phyloP scores from a whole-genome alignment of 441 rosid species.

The Daphne laureola region DNA sequence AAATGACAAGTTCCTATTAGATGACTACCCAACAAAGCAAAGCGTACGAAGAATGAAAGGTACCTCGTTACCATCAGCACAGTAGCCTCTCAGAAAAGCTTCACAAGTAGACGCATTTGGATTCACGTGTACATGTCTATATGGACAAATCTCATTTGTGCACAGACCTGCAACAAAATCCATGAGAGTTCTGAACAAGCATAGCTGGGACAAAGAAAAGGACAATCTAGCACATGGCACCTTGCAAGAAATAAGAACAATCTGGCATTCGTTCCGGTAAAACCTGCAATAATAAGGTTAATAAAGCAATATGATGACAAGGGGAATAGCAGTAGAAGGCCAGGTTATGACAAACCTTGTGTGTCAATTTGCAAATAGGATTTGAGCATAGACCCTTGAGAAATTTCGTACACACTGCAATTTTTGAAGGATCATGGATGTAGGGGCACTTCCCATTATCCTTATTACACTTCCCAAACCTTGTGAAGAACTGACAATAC shows the following conservation, averaged over 20 bases:
- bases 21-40: no score
- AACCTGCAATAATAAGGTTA: slow-evolving; percentile 48
- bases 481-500: slow-evolving; percentile 92
- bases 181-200: slow-evolving; percentile 19
- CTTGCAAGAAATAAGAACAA: slow-evolving; percentile 93
- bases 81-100: slow-evolving; percentile 89
- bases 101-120: slow-evolving; percentile 75
- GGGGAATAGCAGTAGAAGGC: slow-evolving; percentile 6
- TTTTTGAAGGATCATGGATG: slow-evolving; percentile 88
- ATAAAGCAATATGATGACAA: slow-evolving; percentile 8
- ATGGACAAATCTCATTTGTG: slow-evolving; percentile 71
- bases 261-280: slow-evolving; percentile 99
- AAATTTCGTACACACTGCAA: slow-evolving; percentile 95
- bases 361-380: slow-evolving; percentile 85
- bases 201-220: slow-evolving; percentile 11
- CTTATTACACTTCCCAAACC: slow-evolving; percentile 98
- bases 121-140: slow-evolving; percentile 93
- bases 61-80: slow-evolving; percentile 95
- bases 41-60: no score
- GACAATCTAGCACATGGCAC: slow-evolving; percentile 25
- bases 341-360: slow-evolving; percentile 50
- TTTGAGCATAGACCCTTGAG: slow-evolving; percentile 75
- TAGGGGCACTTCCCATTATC: slow-evolving; percentile 88
- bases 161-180: slow-evolving; percentile 62
- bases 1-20: no score